Evolutionary conservation across 2,329 filamentous ascomycete species (phyloP).

Genomic region (Ascochyta viciae-villosae): DNA sequence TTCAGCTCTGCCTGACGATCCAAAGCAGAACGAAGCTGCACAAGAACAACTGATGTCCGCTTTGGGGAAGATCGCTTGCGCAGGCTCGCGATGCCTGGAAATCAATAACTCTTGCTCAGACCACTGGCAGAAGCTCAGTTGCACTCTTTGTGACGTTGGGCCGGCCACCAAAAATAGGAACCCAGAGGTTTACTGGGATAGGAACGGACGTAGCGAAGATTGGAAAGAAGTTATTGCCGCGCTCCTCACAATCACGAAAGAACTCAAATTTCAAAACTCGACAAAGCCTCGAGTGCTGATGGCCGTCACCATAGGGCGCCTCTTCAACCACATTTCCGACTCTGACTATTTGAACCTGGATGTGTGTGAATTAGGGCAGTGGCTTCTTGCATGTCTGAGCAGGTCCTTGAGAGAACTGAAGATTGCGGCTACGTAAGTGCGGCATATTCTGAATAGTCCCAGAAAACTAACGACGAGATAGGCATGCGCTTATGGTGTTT

Average conservation of each 20-base stretch:
- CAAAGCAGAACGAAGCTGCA: slow-evolving; percentile 24
- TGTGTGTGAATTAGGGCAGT: slow-evolving; percentile 73
- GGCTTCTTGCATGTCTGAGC: slow-evolving; percentile 80
- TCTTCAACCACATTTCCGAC: slow-evolving; percentile 71
- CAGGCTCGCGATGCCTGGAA: slow-evolving; percentile 36
- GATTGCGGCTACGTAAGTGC: slow-evolving; percentile 73
- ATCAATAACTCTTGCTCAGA: neutral
- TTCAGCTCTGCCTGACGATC: slow-evolving; percentile 22
- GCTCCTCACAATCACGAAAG: slow-evolving; percentile 39
- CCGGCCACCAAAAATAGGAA: slow-evolving; percentile 1
- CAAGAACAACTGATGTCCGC: slow-evolving; percentile 36
- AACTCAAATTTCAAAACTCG: slow-evolving; percentile 39
- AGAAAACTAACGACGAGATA: slow-evolving; percentile 39
- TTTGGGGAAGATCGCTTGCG: slow-evolving; percentile 45
- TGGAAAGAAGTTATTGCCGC: slow-evolving; percentile 45
- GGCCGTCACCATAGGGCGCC: slow-evolving; percentile 63
- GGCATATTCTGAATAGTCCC: neutral
- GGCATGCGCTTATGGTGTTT: slow-evolving; percentile 71
- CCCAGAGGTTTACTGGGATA: slow-evolving; percentile 35
- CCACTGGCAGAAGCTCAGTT: slow-evolving; percentile 25
- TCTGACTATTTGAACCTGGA: slow-evolving; percentile 70
- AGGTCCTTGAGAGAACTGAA: slow-evolving; percentile 87
- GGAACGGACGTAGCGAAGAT: slow-evolving; percentile 24
- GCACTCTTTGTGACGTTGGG: slow-evolving; percentile 36
- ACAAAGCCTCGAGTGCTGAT: slow-evolving; percentile 40